Percentiles rank a stretch among this genome's conserved stretches.
Conservation (phyloP, 176 grass and related monocot species). For the Carex parvula region DNA sequence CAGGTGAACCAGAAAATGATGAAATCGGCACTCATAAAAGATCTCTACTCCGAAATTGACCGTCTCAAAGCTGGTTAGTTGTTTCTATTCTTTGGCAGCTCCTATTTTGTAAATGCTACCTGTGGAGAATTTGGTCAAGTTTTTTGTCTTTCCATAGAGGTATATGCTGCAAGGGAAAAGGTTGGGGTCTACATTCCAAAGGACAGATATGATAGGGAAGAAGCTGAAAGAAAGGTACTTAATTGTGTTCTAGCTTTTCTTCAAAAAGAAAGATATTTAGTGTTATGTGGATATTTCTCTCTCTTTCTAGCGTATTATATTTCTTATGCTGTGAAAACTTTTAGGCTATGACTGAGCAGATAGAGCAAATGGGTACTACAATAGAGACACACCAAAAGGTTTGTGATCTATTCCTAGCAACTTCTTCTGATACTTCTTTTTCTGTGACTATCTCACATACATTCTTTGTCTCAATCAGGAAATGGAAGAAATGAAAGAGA, state of each 20-base stretch:
- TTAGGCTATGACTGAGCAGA: conserved; percentile 85
- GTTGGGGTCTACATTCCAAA: conserved; percentile 96
- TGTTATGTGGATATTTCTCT: neutral
- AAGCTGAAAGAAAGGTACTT: conserved; percentile 90
- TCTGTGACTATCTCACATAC: conserved; percentile 1
- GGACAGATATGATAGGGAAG: conserved; percentile 81
- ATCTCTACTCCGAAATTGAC: conserved; percentile 97
- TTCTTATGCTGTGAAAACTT: conserved; percentile 1
- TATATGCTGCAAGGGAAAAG: conserved; percentile 95
- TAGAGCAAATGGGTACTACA: conserved; percentile 64
- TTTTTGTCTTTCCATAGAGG: conserved; percentile 52
- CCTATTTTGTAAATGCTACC: conserved; percentile 17
- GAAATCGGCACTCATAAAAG: conserved; percentile 98
- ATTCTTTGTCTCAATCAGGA: conserved; percentile 37
- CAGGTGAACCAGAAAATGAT: conserved; percentile 99
- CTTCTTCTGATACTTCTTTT: neutral
- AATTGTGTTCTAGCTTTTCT: neutral
- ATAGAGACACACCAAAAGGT: conserved; percentile 76
- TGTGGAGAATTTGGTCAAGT: neutral
- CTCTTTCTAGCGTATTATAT: neutral
- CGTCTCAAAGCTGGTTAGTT: conserved; percentile 82
- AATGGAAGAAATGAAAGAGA: conserved; percentile 72
- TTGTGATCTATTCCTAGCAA: neutral
- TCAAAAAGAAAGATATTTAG: neutral
- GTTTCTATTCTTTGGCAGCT: neutral